Conservation (phyloP, 208 protist genomes). For the Herpetomonas muscarum region DNA sequence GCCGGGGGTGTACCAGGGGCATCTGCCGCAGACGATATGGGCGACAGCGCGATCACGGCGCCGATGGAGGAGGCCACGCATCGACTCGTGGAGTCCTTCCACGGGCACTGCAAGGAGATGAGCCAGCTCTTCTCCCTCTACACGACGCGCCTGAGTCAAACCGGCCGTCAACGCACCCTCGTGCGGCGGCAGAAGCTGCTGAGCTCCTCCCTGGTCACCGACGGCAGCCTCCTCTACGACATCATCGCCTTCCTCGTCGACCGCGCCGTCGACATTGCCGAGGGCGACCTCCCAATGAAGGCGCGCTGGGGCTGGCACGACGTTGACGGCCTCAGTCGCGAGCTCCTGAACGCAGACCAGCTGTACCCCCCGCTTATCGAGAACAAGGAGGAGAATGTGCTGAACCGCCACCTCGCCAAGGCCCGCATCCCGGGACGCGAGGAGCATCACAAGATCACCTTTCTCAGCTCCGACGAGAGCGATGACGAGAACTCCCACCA, state of each 20-base stretch:
- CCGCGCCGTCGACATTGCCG: constrained; percentile 70
- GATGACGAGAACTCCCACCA: constrained; percentile 77
- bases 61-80: constrained; percentile 51
- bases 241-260: constrained; percentile 78
- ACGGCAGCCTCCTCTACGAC: constrained; percentile 71
- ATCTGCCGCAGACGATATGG: constrained; percentile 1
- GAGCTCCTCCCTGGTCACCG: constrained; percentile 67
- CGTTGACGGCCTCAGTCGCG: constrained; percentile 72
- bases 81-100: constrained; percentile 52
- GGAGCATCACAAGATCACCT: constrained; percentile 58
- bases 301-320: constrained; percentile 64
- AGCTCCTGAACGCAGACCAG: constrained; percentile 46
- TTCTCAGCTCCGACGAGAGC: constrained; percentile 86
- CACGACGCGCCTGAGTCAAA: constrained; percentile 53
- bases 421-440: constrained; percentile 20
- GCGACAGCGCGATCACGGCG: constrained; percentile 8
- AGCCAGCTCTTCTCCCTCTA: constrained; percentile 58
- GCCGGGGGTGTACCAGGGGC: constrained; percentile 7
- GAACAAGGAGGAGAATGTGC: constrained; percentile 9
- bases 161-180: constrained; percentile 47
- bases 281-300: constrained; percentile 27
- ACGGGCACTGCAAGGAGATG: constrained; percentile 50
- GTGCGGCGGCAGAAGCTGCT: constrained; percentile 72
- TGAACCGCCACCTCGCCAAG: constrained; percentile 11
- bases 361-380: constrained; percentile 70